These are phyloP conservation scores for Xylaria flabelliformis DNA, from an alignment of 495 filamentous ascomycete species.

Conservation along the genomic window DNA sequence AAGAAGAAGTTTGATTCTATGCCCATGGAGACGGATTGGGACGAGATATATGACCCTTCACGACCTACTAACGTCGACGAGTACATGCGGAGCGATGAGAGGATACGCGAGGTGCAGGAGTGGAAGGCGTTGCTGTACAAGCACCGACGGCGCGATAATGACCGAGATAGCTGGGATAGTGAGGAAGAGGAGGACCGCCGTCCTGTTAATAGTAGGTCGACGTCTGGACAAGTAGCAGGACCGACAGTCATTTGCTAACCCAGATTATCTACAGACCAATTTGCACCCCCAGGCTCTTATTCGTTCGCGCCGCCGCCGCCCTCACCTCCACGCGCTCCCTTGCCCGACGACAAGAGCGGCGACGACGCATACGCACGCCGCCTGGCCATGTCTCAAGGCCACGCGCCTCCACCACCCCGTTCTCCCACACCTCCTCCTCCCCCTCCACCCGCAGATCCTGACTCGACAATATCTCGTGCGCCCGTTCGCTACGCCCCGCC, in stretches of 20 bases:
- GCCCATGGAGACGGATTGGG: slow-evolving; percentile 77
- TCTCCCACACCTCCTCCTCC: slow-evolving; percentile 47
- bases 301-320: slow-evolving; percentile 76
- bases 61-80: slow-evolving; percentile 86
- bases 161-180: slow-evolving; percentile 59
- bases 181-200: slow-evolving; percentile 60
- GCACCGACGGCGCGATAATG: slow-evolving; percentile 63
- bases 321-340: slow-evolving; percentile 51
- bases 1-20: slow-evolving; percentile 69
- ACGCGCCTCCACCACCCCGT: slow-evolving; percentile 44
- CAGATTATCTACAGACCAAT: slow-evolving; percentile 60
- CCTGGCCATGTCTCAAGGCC: slow-evolving; percentile 58
- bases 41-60: slow-evolving; percentile 89
- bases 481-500: slow-evolving; percentile 83
- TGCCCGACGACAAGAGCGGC: slow-evolving; percentile 64
- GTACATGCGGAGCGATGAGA: slow-evolving; percentile 86
- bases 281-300: slow-evolving; percentile 70
- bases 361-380: slow-evolving; percentile 77
- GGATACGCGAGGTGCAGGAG: slow-evolving; percentile 76
- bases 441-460: slow-evolving; percentile 60
- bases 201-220: slow-evolving; percentile 56
- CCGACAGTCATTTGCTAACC: slow-evolving; percentile 31
- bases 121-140: slow-evolving; percentile 89
- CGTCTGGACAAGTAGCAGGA: background rate
- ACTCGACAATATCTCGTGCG: slow-evolving; percentile 76